Conservation (phyloP, 768 basidiomycete genomes). For the Russula sp. region DNA sequence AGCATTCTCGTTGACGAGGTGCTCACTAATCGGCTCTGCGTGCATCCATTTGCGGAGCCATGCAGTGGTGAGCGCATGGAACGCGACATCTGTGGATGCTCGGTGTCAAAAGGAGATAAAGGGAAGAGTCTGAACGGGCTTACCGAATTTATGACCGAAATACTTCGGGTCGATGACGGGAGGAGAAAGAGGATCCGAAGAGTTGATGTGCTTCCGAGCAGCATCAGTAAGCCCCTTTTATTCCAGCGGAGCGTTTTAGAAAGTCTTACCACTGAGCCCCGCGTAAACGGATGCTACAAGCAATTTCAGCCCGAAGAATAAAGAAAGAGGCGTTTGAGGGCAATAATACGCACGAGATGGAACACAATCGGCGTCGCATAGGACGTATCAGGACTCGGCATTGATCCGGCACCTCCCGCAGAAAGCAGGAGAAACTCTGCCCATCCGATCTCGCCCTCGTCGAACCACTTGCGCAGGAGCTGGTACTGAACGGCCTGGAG, state of each 20-base stretch:
- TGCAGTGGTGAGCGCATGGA: slow-evolving; percentile 30
- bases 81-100: slow-evolving; percentile 25
- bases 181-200: slow-evolving; percentile 30
- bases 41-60: slow-evolving; percentile 25
- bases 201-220: slow-evolving; percentile 28
- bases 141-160: slow-evolving; percentile 26
- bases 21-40: slow-evolving; percentile 14
- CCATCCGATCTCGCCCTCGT: slow-evolving; percentile 22
- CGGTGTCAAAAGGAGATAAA: slow-evolving; percentile 3
- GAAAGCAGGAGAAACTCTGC: slow-evolving; percentile 21
- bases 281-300: slow-evolving; percentile 16
- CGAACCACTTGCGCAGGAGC: slow-evolving; percentile 17
- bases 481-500: slow-evolving; percentile 21
- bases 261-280: slow-evolving; percentile 18
- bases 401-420: slow-evolving; percentile 14
- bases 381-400: slow-evolving; percentile 13
- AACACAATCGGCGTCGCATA: slow-evolving; percentile 24
- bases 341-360: slow-evolving; percentile 12
- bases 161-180: slow-evolving; percentile 43
- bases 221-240: neutral
- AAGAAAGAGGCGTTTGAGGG: neutral
- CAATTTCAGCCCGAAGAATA: neutral
- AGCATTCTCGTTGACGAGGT: slow-evolving; percentile 15
- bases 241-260: neutral
- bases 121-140: neutral